Evolutionary conservation across 1,139 yeast species (phyloP).

Genomic region (Suhomyces guaymorum): DNA sequence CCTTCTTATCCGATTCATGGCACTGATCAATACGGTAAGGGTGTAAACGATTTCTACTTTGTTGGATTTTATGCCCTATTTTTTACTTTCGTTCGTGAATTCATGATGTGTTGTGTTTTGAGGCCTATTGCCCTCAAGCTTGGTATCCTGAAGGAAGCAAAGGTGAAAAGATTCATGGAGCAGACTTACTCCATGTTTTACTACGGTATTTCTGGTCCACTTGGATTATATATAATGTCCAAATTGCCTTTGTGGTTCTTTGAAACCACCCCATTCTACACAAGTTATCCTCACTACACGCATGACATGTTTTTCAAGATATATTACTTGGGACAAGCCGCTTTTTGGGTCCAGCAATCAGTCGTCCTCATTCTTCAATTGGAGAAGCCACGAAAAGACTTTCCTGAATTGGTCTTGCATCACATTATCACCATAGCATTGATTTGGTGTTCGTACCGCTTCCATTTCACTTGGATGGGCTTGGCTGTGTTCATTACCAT

Average conservation of each 20-base stretch:
- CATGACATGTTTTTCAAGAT: constrained; percentile 72
- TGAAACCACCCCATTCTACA: constrained; percentile 78
- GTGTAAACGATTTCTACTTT: constrained; percentile 77
- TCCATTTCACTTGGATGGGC: constrained; percentile 97
- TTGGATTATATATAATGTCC: constrained; percentile 88
- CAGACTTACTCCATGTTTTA: constrained; percentile 85
- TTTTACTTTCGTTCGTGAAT: constrained; percentile 89
- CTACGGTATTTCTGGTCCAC: constrained; percentile 78
- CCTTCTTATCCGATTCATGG: constrained; percentile 67
- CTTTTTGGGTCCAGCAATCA: constrained; percentile 97
- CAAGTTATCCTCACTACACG: constrained; percentile 77
- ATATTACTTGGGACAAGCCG: constrained; percentile 89
- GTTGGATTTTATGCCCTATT: constrained; percentile 79
- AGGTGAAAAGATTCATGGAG: constrained; percentile 83
- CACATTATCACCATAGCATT: constrained; percentile 89
- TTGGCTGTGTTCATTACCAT: constrained; percentile 86
- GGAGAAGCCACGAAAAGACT: constrained; percentile 95
- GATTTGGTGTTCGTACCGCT: constrained; percentile 86
- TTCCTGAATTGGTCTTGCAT: constrained; percentile 85
- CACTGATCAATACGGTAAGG: constrained; percentile 76
- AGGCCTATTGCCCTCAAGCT: constrained; percentile 63
- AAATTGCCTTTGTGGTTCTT: constrained; percentile 85
- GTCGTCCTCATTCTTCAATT: constrained; percentile 77
- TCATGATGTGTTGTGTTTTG: constrained; percentile 78
- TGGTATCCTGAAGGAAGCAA: constrained; percentile 59